phyloP scores from a whole-genome alignment of 75 land plant species.

The Adiantum capillusveneris region DNA sequence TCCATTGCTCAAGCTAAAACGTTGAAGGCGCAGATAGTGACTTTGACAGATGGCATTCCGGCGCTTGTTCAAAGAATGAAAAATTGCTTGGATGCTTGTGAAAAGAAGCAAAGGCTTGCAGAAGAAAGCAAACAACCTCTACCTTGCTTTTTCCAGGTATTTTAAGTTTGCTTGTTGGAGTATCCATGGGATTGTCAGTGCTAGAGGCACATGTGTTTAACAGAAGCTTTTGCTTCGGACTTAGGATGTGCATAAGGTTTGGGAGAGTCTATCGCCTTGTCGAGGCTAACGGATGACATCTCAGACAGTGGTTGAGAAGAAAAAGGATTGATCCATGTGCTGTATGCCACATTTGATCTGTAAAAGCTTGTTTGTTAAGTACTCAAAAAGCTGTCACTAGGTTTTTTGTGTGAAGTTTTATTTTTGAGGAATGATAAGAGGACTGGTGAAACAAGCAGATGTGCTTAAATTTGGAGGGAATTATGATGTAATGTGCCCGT shows the following conservation, averaged over 20 bases:
- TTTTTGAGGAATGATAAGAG: too few species aligned
- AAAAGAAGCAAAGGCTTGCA: not conserved
- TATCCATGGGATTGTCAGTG: not conserved
- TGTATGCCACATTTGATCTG: too few species aligned
- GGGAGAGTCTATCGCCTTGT: conserved; percentile 4
- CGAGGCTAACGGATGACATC: too few species aligned
- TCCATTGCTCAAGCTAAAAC: not conserved
- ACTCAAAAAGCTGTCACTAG: too few species aligned
- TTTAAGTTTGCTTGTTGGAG: not conserved
- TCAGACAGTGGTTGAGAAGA: too few species aligned
- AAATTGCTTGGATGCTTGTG: conserved; percentile 1
- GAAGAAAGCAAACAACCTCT: not conserved
- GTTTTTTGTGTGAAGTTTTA: too few species aligned
- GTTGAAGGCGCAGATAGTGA: not conserved
- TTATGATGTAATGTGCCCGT: too few species aligned
- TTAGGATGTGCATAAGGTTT: conserved; percentile 8
- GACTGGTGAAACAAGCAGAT: too few species aligned
- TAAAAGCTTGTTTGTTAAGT: too few species aligned
- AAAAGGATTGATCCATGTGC: too few species aligned
- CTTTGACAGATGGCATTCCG: not conserved
- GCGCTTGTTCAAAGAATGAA: conserved; percentile 4
- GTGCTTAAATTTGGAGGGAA: too few species aligned
- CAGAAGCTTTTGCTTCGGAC: not conserved
- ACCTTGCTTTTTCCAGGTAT: conserved; percentile 4
- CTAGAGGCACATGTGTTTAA: not conserved